Evolutionary conservation across 768 basidiomycete genomes (phyloP).

Genomic region (Kwoniella newhampshirensis): DNA sequence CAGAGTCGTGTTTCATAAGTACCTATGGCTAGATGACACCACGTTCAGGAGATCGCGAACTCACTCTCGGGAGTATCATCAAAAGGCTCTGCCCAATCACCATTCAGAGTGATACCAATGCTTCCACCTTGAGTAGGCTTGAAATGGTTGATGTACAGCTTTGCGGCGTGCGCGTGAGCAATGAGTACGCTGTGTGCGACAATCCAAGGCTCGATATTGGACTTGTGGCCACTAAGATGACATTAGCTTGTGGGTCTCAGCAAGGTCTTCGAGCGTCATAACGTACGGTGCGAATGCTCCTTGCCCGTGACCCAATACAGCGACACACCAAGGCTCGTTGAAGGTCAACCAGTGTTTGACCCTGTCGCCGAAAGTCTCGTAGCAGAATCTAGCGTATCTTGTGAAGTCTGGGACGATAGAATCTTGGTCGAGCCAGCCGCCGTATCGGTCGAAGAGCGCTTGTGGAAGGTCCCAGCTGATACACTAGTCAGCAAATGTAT

Average conservation of each 20-base stretch:
- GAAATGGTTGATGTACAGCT: constrained; percentile 68
- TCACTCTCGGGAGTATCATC: constrained; percentile 68
- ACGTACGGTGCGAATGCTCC: constrained; percentile 61
- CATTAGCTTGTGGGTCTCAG: background rate
- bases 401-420: constrained; percentile 68
- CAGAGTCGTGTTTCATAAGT: no score
- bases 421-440: constrained; percentile 69
- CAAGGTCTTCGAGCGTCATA: background rate
- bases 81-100: constrained; percentile 73
- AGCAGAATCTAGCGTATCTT: constrained; percentile 67
- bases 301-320: constrained; percentile 68
- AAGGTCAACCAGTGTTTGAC: constrained; percentile 76
- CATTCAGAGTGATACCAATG: constrained; percentile 78
- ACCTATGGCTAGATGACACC: no score
- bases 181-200: constrained; percentile 69
- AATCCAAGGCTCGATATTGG: constrained; percentile 43
- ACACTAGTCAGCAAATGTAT: background rate
- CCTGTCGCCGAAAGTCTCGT: constrained; percentile 70
- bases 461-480: constrained; percentile 71
- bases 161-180: constrained; percentile 67
- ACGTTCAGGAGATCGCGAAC: no score
- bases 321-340: constrained; percentile 62
- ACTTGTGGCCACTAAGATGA: constrained; percentile 28
- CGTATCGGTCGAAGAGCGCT: constrained; percentile 69
- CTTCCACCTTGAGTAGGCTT: constrained; percentile 64